Conservation (phyloP, 805 yeast genomes). For the Teunomyces cretensis region DNA sequence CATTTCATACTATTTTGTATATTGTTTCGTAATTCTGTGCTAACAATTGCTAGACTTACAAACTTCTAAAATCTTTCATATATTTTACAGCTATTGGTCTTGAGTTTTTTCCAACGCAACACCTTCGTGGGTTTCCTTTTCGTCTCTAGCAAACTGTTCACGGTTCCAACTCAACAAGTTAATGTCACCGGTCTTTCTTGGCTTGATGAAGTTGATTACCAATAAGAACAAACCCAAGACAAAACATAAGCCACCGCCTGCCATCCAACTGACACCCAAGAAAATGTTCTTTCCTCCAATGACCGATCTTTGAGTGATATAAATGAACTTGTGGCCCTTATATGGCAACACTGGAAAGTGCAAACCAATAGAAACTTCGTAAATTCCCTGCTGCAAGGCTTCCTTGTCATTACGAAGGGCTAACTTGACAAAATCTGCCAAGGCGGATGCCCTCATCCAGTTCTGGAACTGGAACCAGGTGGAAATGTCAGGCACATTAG, state of each 20-base stretch:
- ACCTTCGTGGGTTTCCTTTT: slow-evolving; percentile 4
- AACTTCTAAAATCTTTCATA: neutral
- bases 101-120: neutral
- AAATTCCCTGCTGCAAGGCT: slow-evolving; percentile 54
- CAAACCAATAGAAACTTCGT: slow-evolving; percentile 64
- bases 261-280: slow-evolving; percentile 72
- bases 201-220: slow-evolving; percentile 56
- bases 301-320: slow-evolving; percentile 66
- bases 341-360: slow-evolving; percentile 77
- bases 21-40: neutral
- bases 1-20: too few relatives aligned
- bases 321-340: slow-evolving; percentile 66
- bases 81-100: slow-evolving; percentile 1
- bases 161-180: slow-evolving; percentile 71
- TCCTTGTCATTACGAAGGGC: slow-evolving; percentile 62
- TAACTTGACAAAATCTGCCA: slow-evolving; percentile 46
- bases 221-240: slow-evolving; percentile 53
- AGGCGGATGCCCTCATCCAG: slow-evolving; percentile 47
- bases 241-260: slow-evolving; percentile 69
- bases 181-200: slow-evolving; percentile 74
- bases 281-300: slow-evolving; percentile 77
- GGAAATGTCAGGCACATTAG: slow-evolving; percentile 44
- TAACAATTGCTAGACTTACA: neutral
- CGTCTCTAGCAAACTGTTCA: slow-evolving; percentile 27
- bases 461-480: slow-evolving; percentile 46